phyloP scores from a whole-genome alignment of 768 basidiomycete genomes.

The Pulveroboletus sp. region DNA sequence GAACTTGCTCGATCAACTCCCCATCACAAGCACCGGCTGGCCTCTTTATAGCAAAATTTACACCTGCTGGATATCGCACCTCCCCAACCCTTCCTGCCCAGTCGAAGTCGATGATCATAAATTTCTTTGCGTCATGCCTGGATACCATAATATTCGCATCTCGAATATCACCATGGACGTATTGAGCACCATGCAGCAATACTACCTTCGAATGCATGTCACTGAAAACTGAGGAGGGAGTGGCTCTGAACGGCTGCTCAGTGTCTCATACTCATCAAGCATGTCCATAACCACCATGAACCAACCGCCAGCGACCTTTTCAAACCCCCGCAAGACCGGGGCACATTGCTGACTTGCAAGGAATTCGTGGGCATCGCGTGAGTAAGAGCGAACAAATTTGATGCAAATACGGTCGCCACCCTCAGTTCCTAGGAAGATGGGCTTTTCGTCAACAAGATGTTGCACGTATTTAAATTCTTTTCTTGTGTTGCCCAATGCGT shows the following conservation, averaged over 20 bases:
- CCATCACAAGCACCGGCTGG: neutral
- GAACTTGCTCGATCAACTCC: neutral
- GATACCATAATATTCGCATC: slow-evolving; percentile 23
- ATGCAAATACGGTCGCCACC: too few relatives aligned
- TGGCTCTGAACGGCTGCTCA: too few relatives aligned
- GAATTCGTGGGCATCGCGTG: too few relatives aligned
- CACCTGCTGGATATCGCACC: slow-evolving; percentile 18
- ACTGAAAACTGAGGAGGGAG: too few relatives aligned
- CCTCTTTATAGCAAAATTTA: too few relatives aligned
- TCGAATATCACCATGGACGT: slow-evolving; percentile 25
- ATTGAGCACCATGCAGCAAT: slow-evolving; percentile 12
- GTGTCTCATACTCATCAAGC: neutral
- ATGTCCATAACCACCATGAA: slow-evolving; percentile 36
- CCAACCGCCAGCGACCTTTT: slow-evolving; percentile 22
- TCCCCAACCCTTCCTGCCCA: slow-evolving; percentile 23
- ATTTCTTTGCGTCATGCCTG: neutral
- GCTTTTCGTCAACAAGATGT: too few relatives aligned
- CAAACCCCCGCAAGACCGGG: too few relatives aligned
- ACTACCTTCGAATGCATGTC: neutral
- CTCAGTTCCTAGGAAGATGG: too few relatives aligned
- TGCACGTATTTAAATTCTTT: too few relatives aligned
- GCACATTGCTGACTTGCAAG: too few relatives aligned
- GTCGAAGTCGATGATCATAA: slow-evolving; percentile 30
- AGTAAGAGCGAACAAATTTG: too few relatives aligned
- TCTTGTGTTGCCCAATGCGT: too few relatives aligned